Base-by-base conservation (phyloP, 225 moss, liverwort and hornwort species). In the Pseudoscleropodium purum region DNA sequence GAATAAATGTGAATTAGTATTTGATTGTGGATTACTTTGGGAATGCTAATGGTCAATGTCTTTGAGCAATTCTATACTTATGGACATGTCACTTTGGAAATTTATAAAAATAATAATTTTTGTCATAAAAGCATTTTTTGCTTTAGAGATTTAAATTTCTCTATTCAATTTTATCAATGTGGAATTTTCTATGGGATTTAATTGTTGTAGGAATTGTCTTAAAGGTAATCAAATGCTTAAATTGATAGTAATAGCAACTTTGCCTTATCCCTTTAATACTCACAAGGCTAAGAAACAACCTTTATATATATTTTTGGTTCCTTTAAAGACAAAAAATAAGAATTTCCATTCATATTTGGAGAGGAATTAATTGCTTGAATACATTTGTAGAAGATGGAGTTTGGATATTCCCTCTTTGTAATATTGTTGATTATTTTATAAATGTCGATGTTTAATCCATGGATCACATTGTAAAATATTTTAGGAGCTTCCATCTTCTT, bases 81-180 rank as follows among this genome's bases (percentile, higher is more conserved):
- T 31, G 4, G 1, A 30, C 10, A 45, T 45, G 6, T 31, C 1
- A 31, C 18, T 31, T 47, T 18, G 1, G 2, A 75, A 73, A 18
- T 47, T 74, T 47, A 16, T 45, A 75, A 11, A 75, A 30, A 17
- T 30, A 11, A 18, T 47, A 75, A 31, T 47, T 30, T 75, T 45
- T 47, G 9, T 4, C 10, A 18, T 4, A 75, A 18, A 10, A 29
- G 2, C 3, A 6, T 2, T 43, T 29, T 30, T 45, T 10, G 1
- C 9, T 70, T 7, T 0, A 25, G 4, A 1, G 6, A 0, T 43
- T 29, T 17, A 43, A 15, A 3, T 2, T 29, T 73, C 1, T 75
- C 11, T 3, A 47, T 2, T 47, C 30, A 75, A 31, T 30, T 75
- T 74, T 47, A 30, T 47, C 4, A 47, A 0, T 0, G 2, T 18